Evolutionary conservation across 495 filamentous ascomycete species (phyloP), one percentile per base, ranked within the genome.

Genomic region (Annulohypoxylon stygium): DNA sequence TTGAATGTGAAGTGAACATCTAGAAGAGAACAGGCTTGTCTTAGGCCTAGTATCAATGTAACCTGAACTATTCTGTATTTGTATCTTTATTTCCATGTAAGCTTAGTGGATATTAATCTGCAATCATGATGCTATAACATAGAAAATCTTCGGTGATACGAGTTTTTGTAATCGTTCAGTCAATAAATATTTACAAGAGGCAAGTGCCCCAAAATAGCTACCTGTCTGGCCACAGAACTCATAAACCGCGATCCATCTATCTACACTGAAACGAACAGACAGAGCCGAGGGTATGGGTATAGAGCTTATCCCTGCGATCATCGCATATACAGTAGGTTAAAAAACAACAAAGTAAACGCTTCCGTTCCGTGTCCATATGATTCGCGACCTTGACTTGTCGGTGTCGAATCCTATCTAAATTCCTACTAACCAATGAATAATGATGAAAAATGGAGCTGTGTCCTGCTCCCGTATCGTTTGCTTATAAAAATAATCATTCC

Each of bases 231-330:
- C 41, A 66, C 26, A 11, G 45, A 54, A 60, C 37, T 61, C 43
- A 23, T 45, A 33, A 37, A 30, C 20, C 16, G 20, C 57, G 36
- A 58, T 73, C 30, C 30, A 6, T 30, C 30, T 30, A 59, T 63
- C 20, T 61, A 71, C 58, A 62, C 47, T 63, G 34, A n/a, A 50
- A 60, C 23, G 45, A 39, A 57, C 11, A 41, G 26, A 62, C 11
- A 55, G 55, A 71, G 62, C 61, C 54, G 30, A 65, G 43, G 61
- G 23, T 30, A 43, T 65, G 69, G 69, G 69, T 71, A 71, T 71
- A 57, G 51, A 62, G 63, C 23, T 62, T 62, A 54, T 57, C 41
- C 69, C 61, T 37, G 4, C 25, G 34, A 57, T 57, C 63, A 58
- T 61, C 45, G 65, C 34, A 45, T 54, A 10, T 70, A 41, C 2